Conservation (phyloP, 805 yeast species). For the Yarrowia porcina region DNA sequence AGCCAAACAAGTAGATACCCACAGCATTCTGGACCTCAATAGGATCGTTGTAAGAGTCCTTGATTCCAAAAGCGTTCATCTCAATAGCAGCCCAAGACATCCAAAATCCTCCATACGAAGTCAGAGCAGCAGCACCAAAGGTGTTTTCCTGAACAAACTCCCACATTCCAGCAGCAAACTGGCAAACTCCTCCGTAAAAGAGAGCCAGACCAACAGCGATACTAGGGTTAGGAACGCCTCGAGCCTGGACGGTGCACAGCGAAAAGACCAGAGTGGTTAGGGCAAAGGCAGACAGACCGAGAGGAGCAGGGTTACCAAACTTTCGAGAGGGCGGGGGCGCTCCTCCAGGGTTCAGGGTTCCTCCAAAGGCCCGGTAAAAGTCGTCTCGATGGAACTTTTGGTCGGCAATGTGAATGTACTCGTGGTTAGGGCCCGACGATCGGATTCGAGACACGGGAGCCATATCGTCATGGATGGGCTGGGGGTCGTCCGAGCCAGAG, state of each 20-base stretch:
- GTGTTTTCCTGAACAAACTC: constrained; percentile 62
- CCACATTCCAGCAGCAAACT: constrained; percentile 64
- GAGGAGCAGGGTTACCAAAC: constrained; percentile 63
- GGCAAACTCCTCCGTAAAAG: constrained; percentile 63
- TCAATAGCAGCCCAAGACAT: constrained; percentile 56
- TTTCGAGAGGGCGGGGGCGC: constrained; percentile 49
- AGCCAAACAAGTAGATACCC: constrained; percentile 51
- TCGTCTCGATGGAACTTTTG: constrained; percentile 51
- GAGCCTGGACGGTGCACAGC: constrained; percentile 51
- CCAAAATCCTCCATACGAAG: constrained; percentile 58
- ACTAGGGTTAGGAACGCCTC: constrained; percentile 53
- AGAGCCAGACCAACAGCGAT: constrained; percentile 60
- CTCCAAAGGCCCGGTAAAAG: constrained; percentile 62
- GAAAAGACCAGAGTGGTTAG: constrained; percentile 59
- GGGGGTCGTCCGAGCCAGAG: constrained; percentile 18
- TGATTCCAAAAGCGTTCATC: constrained; percentile 52
- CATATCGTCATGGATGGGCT: constrained; percentile 15
- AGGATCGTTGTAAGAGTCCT: constrained; percentile 45
- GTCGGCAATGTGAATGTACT: constrained; percentile 42
- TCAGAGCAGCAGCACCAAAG: constrained; percentile 55
- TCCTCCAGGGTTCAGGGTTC: constrained; percentile 47
- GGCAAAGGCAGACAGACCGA: constrained; percentile 60
- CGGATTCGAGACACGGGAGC: constrained; percentile 27
- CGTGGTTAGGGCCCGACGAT: constrained; percentile 32
- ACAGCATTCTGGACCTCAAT: constrained; percentile 43